A percentile compares a stretch with the other conserved stretches of the same genome.
Conservation (phyloP, 495 filamentous ascomycete species). For the Penicillium subrubescens region DNA sequence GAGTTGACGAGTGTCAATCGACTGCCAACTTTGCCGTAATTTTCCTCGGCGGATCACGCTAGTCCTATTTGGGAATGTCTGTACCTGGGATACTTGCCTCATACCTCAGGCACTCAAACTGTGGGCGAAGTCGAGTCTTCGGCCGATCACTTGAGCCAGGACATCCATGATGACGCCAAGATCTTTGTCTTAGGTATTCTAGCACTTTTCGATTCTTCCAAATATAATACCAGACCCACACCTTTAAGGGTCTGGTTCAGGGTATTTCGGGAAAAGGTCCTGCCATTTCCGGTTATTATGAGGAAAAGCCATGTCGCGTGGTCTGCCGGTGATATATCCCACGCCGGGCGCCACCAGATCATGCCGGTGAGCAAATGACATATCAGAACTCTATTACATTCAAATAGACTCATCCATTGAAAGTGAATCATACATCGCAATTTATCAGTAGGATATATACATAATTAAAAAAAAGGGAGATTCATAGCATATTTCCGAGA, state of each 20-base stretch:
- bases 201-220: background rate
- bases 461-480: background rate
- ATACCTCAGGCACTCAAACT: constrained; percentile 1
- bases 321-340: background rate
- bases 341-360: background rate
- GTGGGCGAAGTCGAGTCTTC: constrained; percentile 7
- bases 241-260: background rate
- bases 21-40: background rate
- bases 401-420: background rate
- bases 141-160: background rate
- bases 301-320: background rate
- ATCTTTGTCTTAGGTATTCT: background rate
- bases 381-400: background rate
- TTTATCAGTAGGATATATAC: constrained; percentile 17
- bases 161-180: background rate
- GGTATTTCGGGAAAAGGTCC: background rate
- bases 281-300: background rate
- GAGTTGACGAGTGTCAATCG: background rate
- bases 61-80: background rate
- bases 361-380: background rate
- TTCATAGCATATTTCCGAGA: background rate
- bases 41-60: constrained; percentile 2
- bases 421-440: background rate
- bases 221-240: background rate
- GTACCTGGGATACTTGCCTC: background rate